Base-by-base conservation (phyloP, 352 stramenopile genomes). In the Phytophthora pluvialis region DNA sequence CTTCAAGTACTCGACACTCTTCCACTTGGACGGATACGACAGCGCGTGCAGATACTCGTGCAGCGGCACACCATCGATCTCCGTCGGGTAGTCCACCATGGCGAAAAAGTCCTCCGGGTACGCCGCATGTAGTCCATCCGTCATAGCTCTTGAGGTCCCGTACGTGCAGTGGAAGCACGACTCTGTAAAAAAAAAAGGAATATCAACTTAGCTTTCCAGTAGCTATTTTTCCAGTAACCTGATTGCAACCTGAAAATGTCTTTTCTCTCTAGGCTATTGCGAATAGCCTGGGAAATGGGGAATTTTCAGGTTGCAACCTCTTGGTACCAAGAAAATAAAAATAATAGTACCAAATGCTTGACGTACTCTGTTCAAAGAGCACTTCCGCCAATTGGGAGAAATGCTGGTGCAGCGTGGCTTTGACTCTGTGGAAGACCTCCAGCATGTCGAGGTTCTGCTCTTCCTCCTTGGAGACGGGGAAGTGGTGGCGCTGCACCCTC, bases 1-100 rank as follows among this genome's bases (percentile, higher is more conserved):
- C 40, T 91, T 91, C 29, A 95, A 72, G 55, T 91, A 92, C 29
- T 93, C 86, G 33, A 95, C 70, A 68, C 88, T 95, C 9, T 80
- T 81, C 86, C 86, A 95, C 31, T 78, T 83, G 28, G 88, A 92
- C 16, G 77, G 74, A 4, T 51, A 76, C 11, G 80, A 79, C 18
- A 95, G 56, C 2, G 77, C 67, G 35, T 80, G 58, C 12, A 94
- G 48, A 40, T 80, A 90, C 38, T 93, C 84, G 60, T 90, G 81
- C 46, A 95, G 50, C 5, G 61, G 75, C 0, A 89, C 63, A n/a
- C 71, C 80, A 13, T 84, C 72, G 44, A 95, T 82, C 46, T 78
- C 46, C 1, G 78, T 70, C 7, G 88, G 88, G 60, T 95, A 95
- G 57, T 95, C 86, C 38, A 95, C 60, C 44, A 92, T 60, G 28